Base-by-base conservation (phyloP, 768 basidiomycete species). In the Phlegmacium glaucopus region DNA sequence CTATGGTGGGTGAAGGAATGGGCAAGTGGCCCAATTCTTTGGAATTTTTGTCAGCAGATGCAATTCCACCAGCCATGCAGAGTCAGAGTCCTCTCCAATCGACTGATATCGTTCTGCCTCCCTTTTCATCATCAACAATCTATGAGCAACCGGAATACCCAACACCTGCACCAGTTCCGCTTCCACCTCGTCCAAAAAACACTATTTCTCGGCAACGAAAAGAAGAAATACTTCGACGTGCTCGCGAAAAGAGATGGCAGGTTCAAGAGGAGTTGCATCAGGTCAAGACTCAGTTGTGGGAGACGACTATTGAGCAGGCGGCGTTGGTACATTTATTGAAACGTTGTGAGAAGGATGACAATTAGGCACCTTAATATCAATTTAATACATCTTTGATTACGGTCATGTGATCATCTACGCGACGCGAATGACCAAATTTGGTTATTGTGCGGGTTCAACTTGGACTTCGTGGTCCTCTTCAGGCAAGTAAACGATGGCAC, bases 201-300 rank as follows among this genome's bases (percentile, higher is more conserved):
- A 22, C 47, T 9, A 34, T 41, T 8, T 61, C 54, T n/a, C 61
- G 57, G 39, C 38, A 34, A 43, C 53, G 58, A 38, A 61, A 56
- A 48, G 61, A 60, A 28, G 65, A 66, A 9, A 65, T 83, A 16
- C 49, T 89, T 27, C 66, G 61, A 37, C 72, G 74, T 11, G 86
- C 85, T 11, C 70, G 66, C 45, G 77, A 78, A 55, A 72, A 77
- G 56, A 76, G 78, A 49, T 63, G 65, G 45, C 70, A 78, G 54
- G 54, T 90, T 30, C 65, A 67, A 46, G 65, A 64, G 9, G 82
- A 85, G 64, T 65, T 90, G 38, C 74, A 82, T 41, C 69, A 67
- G 44, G 77, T 82, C 17, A 84, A 83, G 58, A 71, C 78, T 25
- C 80, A 84, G 57, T 63, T 89, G 47, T 89, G 88, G 88, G 85